Conservation (phyloP, 202 grass and related monocot species). For the Setaria italica region DNA sequence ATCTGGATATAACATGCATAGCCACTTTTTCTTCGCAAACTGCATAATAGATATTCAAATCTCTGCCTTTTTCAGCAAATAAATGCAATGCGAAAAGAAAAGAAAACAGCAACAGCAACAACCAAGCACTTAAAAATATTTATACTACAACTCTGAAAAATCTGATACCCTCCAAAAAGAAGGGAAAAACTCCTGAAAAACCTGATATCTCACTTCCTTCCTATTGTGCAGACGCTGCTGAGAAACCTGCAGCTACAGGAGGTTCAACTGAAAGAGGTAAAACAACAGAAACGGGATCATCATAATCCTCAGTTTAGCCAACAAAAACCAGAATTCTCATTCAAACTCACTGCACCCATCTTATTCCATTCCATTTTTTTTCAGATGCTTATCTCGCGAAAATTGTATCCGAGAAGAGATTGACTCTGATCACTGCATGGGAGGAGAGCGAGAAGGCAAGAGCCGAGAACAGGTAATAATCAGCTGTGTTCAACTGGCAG, state of each 20-base stretch:
- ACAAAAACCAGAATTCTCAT: neutral
- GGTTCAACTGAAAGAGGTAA: slow-evolving; percentile 65
- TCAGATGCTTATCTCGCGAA: slow-evolving; percentile 63
- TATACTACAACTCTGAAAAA: neutral
- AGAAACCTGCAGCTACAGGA: slow-evolving; percentile 25
- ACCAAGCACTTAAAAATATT: too few relatives aligned
- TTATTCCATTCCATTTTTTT: neutral
- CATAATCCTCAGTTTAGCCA: neutral
- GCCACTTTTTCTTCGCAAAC: neutral
- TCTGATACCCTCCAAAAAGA: neutral
- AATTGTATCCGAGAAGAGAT: slow-evolving; percentile 60
- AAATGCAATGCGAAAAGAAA: neutral
- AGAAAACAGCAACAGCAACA: neutral
- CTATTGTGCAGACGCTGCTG: slow-evolving; percentile 39
- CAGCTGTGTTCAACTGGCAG: neutral
- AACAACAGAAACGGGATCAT: neutral
- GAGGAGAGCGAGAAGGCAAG: slow-evolving; percentile 78
- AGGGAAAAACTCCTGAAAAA: neutral
- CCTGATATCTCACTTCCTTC: neutral
- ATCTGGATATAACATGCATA: neutral
- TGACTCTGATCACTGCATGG: slow-evolving; percentile 68
- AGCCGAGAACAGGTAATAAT: slow-evolving; percentile 67
- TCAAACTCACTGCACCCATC: neutral
- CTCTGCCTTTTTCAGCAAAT: neutral
- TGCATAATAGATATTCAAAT: neutral